These are phyloP conservation scores for Conticribra guillardii DNA, from an alignment of 108 stramenopile species.

Conservation along the genomic window DNA sequence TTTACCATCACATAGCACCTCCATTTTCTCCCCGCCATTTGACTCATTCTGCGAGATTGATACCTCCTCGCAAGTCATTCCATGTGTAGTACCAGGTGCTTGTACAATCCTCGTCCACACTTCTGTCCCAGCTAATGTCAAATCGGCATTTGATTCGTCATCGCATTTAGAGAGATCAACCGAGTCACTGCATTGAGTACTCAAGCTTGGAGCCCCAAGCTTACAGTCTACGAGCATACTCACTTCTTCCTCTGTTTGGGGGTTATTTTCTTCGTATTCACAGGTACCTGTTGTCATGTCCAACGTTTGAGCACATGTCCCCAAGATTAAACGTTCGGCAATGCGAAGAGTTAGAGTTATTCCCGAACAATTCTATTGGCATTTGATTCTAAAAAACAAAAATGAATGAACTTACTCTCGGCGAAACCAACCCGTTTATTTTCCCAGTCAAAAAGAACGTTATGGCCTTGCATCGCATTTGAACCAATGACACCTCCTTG, in stretches of 20 bases:
- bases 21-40: slow-evolving; percentile 34
- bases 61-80: slow-evolving; percentile 52
- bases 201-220: slow-evolving; percentile 39
- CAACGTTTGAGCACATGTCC: no score
- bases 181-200: slow-evolving; percentile 40
- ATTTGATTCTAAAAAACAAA: no score
- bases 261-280: slow-evolving; percentile 29
- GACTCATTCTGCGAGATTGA: slow-evolving; percentile 24
- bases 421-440: slow-evolving; percentile 86
- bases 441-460: slow-evolving; percentile 88
- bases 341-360: no score
- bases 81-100: slow-evolving; percentile 50
- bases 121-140: slow-evolving; percentile 64
- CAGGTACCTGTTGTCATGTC: no score
- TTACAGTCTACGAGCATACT: slow-evolving; percentile 31
- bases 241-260: slow-evolving; percentile 21
- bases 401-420: no score
- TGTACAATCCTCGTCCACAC: slow-evolving; percentile 68
- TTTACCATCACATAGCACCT: slow-evolving; percentile 53
- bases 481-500: slow-evolving; percentile 92
- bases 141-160: slow-evolving; percentile 30
- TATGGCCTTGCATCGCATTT: slow-evolving; percentile 93
- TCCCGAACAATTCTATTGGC: no score
- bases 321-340: no score
- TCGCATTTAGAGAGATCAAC: slow-evolving; percentile 36